Evolutionary conservation across 1,139 yeast species (phyloP).

Genomic region (Hyphopichia burtonii): DNA sequence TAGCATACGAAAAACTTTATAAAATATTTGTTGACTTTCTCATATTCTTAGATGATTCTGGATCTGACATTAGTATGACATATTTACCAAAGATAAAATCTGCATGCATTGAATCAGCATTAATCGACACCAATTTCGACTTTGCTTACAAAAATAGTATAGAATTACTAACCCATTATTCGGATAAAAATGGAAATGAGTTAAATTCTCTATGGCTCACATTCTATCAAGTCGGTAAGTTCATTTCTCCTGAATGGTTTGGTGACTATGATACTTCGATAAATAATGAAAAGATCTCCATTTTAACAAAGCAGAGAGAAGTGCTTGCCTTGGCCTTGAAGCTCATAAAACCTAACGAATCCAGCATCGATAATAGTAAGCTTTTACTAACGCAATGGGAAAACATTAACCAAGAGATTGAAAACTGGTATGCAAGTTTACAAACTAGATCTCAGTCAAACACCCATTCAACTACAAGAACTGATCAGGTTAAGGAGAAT

Average conservation of each 20-base stretch:
- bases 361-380: slow-evolving; percentile 26
- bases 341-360: slow-evolving; percentile 15
- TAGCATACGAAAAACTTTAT: slow-evolving; percentile 44
- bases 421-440: slow-evolving; percentile 15
- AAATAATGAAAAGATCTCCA: slow-evolving; percentile 17
- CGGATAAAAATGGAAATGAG: slow-evolving; percentile 9
- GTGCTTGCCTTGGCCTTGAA: slow-evolving; percentile 47
- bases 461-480: not conserved
- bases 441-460: slow-evolving; percentile 2
- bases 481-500: slow-evolving; percentile 5
- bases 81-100: slow-evolving; percentile 40
- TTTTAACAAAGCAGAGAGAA: slow-evolving; percentile 43
- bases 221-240: slow-evolving; percentile 62
- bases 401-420: slow-evolving; percentile 27
- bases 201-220: slow-evolving; percentile 55
- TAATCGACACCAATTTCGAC: slow-evolving; percentile 52
- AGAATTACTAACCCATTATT: slow-evolving; percentile 27
- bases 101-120: slow-evolving; percentile 58
- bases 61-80: slow-evolving; percentile 9
- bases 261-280: slow-evolving; percentile 20
- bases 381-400: slow-evolving; percentile 39
- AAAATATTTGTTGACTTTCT: slow-evolving; percentile 40
- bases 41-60: slow-evolving; percentile 15
- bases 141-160: slow-evolving; percentile 46
- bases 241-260: slow-evolving; percentile 49